These are phyloP conservation scores for Microcos paniculata DNA, from an alignment of 345 rosid species.

Conservation along the genomic window DNA sequence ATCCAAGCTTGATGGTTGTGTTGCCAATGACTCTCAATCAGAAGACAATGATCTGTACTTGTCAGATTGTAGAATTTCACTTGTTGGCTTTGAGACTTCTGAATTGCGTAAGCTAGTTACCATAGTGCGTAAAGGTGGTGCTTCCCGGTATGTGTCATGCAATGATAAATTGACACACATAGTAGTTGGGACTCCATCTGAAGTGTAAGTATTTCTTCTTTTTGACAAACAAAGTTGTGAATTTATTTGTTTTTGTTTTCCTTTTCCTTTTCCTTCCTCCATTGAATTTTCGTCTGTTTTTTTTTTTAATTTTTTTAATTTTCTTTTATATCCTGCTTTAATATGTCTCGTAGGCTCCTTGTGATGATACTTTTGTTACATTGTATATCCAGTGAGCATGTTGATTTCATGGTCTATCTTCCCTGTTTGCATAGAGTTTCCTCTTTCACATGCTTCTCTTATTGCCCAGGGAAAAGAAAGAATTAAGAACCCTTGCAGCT, in stretches of 20 bases:
- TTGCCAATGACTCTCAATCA: slow-evolving; percentile 77
- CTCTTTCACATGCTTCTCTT: slow-evolving; percentile 14
- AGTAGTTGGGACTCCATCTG: slow-evolving; percentile 84
- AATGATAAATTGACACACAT: slow-evolving; percentile 84
- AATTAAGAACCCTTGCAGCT: slow-evolving; percentile 76
- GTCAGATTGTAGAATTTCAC: slow-evolving; percentile 76
- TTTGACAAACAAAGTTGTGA: not conserved
- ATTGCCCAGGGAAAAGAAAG: slow-evolving; percentile 71
- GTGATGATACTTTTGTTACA: not conserved
- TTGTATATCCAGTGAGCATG: not conserved
- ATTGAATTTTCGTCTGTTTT: not conserved
- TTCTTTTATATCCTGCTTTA: not conserved
- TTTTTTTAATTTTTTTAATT: not conserved
- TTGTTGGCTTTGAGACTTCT: slow-evolving; percentile 84
- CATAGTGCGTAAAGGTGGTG: slow-evolving; percentile 83
- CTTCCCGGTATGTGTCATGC: slow-evolving; percentile 61
- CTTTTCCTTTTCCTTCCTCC: slow-evolving; percentile 4
- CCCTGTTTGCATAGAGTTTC: slow-evolving; percentile 3
- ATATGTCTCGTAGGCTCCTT: not conserved
- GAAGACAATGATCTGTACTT: slow-evolving; percentile 83
- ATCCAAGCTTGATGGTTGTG: slow-evolving; percentile 46
- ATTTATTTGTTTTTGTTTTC: slow-evolving; percentile 11
- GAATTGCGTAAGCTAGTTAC: slow-evolving; percentile 76
- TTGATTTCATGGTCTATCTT: slow-evolving; percentile 9
- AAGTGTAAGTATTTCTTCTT: slow-evolving; percentile 55